phyloP scores from a whole-genome alignment of 148 eudicot species.

The Agrostemma githago region DNA sequence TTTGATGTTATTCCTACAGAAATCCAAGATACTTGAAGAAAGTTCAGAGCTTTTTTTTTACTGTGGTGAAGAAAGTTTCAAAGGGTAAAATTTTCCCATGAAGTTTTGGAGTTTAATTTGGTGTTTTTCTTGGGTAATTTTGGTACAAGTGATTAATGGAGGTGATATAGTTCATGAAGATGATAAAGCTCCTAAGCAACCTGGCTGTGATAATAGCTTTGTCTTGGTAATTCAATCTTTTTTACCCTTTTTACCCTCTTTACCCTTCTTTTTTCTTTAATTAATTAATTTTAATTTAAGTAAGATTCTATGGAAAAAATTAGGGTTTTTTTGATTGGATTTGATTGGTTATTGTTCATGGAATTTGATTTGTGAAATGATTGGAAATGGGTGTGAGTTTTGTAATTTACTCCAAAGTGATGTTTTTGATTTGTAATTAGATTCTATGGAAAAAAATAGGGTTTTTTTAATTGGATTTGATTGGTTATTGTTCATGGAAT shows the following conservation, averaged over 20 bases:
- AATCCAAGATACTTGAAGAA: slow-evolving; percentile 12
- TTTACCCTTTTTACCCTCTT: background rate
- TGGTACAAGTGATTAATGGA: slow-evolving; percentile 31
- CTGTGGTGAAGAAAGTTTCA: background rate
- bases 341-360: background rate
- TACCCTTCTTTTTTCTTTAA: background rate
- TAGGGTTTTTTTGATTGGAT: background rate
- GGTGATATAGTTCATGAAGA: slow-evolving; percentile 93
- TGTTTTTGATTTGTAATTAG: background rate
- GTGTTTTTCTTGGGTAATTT: slow-evolving; percentile 18
- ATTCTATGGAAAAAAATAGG: background rate
- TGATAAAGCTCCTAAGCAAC: slow-evolving; percentile 65
- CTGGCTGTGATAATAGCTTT: slow-evolving; percentile 85
- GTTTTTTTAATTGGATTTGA: background rate
- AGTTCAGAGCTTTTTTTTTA: background rate
- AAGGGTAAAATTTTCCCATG: slow-evolving; percentile 10
- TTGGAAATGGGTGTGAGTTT: background rate
- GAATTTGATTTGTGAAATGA: background rate
- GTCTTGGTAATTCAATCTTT: slow-evolving; percentile 51
- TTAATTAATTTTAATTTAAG: background rate
- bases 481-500: background rate
- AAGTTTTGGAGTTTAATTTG: slow-evolving; percentile 9
- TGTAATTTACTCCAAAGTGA: background rate
- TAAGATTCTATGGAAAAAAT: background rate
- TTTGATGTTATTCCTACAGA: background rate